These are phyloP conservation scores for Castanopsis chinensis DNA, from an alignment of 306 rosid genomes.

Conservation along the genomic window DNA sequence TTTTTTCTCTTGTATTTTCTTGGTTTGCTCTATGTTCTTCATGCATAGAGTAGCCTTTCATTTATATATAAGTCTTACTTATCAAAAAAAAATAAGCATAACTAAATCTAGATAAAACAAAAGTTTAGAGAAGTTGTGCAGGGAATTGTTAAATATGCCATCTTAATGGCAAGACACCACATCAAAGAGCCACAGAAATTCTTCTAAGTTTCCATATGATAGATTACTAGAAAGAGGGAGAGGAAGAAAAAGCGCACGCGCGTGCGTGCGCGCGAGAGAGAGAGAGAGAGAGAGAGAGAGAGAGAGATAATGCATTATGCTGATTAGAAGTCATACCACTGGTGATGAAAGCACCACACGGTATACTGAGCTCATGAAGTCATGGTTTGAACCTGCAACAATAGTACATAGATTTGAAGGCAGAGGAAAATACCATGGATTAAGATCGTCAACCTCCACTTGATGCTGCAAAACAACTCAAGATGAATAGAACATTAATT, in stretches of 20 bases:
- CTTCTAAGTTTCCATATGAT: too few relatives aligned
- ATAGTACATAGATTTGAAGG: conserved; percentile 65
- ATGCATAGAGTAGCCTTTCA: too few relatives aligned
- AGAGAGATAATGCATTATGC: not conserved
- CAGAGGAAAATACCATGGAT: conserved; percentile 90
- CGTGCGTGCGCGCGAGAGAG: too few relatives aligned
- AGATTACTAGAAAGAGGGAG: too few relatives aligned
- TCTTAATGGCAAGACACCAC: not conserved
- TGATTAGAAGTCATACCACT: conserved; percentile 55
- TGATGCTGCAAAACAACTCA: conserved; percentile 50
- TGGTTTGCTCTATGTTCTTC: too few relatives aligned
- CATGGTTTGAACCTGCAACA: conserved; percentile 88
- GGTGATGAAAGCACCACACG: conserved; percentile 92
- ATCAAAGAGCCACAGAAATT: too few relatives aligned
- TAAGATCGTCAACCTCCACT: conserved; percentile 49
- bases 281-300: too few relatives aligned
- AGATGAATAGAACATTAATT: conserved; percentile 8
- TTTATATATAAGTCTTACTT: too few relatives aligned
- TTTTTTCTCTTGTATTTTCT: too few relatives aligned
- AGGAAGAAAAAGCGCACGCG: too few relatives aligned
- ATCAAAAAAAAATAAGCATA: not conserved
- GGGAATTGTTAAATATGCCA: not conserved
- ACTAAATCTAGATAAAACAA: not conserved
- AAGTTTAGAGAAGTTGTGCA: not conserved
- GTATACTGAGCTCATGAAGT: conserved; percentile 60